Percentiles rank a stretch among this genome's conserved stretches.
Conservation (phyloP, 1,139 yeast genomes). For the Hyphopichia pseudoburtonii region DNA sequence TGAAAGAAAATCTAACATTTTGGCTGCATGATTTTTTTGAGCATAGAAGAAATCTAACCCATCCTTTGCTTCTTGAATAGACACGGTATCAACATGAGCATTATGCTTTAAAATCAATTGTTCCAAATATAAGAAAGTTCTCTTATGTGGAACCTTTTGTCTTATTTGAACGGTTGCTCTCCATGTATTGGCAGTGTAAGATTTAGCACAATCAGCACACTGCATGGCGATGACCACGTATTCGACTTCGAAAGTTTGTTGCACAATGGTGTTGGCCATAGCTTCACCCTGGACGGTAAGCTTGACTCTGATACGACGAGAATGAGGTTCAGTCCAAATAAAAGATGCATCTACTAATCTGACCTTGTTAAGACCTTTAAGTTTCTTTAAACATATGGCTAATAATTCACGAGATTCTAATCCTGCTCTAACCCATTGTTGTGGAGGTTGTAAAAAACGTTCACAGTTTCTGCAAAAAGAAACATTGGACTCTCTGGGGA, state of each 20-base stretch:
- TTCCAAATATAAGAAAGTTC: constrained; percentile 92
- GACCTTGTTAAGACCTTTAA: constrained; percentile 86
- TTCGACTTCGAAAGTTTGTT: constrained; percentile 94
- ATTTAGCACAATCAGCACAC: constrained; percentile 98
- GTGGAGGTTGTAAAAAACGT: constrained; percentile 91
- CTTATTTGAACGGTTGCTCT: constrained; percentile 95
- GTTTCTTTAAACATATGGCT: constrained; percentile 84
- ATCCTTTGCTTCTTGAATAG: constrained; percentile 88
- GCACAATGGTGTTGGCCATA: constrained; percentile 85
- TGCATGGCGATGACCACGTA: constrained; percentile 94
- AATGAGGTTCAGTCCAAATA: constrained; percentile 99
- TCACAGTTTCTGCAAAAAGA: constrained; percentile 98
- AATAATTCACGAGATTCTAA: constrained; percentile 89
- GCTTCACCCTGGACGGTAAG: constrained; percentile 97
- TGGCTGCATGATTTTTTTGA: constrained; percentile 86
- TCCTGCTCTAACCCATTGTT: constrained; percentile 88
- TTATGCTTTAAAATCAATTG: constrained; percentile 90
- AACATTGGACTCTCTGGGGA: constrained; percentile 90
- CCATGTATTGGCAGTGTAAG: constrained; percentile 96
- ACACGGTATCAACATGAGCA: constrained; percentile 92
- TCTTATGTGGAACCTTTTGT: constrained; percentile 94
- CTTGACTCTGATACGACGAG: constrained; percentile 88
- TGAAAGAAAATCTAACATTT: constrained; percentile 86
- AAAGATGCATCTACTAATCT: constrained; percentile 91
- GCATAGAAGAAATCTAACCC: constrained; percentile 93